These are phyloP conservation scores for Spathaspora boniae DNA, from an alignment of 805 yeast species.

Conservation along the genomic window DNA sequence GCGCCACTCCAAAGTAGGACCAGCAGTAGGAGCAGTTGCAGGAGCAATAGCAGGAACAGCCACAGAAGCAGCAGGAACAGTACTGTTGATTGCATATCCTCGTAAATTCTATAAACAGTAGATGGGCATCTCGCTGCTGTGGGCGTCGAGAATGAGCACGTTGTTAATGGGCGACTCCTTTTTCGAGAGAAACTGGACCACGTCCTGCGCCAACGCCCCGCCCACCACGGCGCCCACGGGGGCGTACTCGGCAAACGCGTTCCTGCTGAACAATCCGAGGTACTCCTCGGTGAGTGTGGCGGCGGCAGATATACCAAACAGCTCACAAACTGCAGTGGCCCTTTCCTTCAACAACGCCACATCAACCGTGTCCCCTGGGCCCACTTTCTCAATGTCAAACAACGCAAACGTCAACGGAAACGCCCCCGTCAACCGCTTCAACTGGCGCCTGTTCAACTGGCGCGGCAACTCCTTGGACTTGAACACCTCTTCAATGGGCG, in stretches of 20 bases:
- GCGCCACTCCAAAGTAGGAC: conserved; percentile 29
- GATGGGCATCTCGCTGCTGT: conserved; percentile 71
- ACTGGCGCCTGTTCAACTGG: conserved; percentile 41
- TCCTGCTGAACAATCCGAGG: conserved; percentile 40
- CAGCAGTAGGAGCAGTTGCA: no score
- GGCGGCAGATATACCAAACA: conserved; percentile 34
- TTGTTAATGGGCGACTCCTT: conserved; percentile 82
- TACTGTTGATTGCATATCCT: no score
- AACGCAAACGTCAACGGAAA: conserved; percentile 59
- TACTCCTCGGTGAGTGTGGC: conserved; percentile 42
- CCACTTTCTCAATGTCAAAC: conserved; percentile 39
- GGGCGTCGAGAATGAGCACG: conserved; percentile 71
- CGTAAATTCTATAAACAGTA: conserved; percentile 52
- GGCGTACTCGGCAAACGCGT: conserved; percentile 62
- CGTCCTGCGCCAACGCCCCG: conserved; percentile 87
- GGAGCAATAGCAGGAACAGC: no score
- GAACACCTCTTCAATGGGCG: conserved; percentile 33
- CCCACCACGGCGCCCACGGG: conserved; percentile 88
- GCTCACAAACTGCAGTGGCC: conserved; percentile 30
- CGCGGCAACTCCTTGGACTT: conserved; percentile 34
- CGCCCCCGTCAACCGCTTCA: conserved; percentile 51
- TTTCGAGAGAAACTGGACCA: conserved; percentile 73
- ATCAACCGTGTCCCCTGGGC: conserved; percentile 22
- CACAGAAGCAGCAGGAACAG: no score
- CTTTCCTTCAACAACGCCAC: conserved; percentile 22